Percentiles rank a stretch among this genome's conserved stretches.
Evolutionary conservation across 1,284 basidiomycete genomes (phyloP).

Genomic region (Cystobasidium pallidum): DNA sequence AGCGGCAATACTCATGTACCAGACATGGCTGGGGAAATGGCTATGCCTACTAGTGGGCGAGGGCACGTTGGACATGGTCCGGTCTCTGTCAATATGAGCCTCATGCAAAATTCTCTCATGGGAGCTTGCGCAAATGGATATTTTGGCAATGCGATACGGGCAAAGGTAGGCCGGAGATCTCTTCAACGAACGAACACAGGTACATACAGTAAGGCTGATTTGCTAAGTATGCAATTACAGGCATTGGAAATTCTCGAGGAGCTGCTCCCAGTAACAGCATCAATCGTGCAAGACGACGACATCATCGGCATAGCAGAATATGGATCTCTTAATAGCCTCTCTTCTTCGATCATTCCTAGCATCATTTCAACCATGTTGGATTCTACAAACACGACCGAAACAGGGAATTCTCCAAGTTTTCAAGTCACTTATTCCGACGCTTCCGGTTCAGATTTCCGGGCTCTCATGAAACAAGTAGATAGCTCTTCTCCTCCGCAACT

Average conservation of each 20-base stretch:
- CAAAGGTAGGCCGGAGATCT: conserved; percentile 1
- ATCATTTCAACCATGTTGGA: conserved; percentile 55
- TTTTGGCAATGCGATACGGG: conserved; percentile 31
- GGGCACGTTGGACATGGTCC: background rate
- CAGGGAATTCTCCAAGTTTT: conserved; percentile 37
- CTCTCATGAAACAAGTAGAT: conserved; percentile 53
- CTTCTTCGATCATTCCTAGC: conserved; percentile 54
- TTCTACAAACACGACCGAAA: background rate
- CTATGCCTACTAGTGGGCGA: background rate
- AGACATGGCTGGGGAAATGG: background rate
- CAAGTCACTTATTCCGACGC: conserved; percentile 56
- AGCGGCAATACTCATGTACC: background rate
- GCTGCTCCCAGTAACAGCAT: conserved; percentile 6
- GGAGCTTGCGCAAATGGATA: conserved; percentile 40
- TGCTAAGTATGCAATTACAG: background rate
- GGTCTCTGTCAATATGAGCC: background rate
- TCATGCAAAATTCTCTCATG: conserved; percentile 23
- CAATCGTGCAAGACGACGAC: conserved; percentile 30
- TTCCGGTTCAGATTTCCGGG: conserved; percentile 55
- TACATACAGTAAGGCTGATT: background rate
- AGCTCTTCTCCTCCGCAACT: conserved; percentile 43
- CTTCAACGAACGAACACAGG: too few relatives aligned
- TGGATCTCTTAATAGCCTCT: conserved; percentile 56
- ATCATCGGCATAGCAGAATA: conserved; percentile 56
- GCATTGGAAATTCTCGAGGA: conserved; percentile 14